Evolutionary conservation across 108 stramenopile species (phyloP).

Genomic region (Nitzschia sp.): DNA sequence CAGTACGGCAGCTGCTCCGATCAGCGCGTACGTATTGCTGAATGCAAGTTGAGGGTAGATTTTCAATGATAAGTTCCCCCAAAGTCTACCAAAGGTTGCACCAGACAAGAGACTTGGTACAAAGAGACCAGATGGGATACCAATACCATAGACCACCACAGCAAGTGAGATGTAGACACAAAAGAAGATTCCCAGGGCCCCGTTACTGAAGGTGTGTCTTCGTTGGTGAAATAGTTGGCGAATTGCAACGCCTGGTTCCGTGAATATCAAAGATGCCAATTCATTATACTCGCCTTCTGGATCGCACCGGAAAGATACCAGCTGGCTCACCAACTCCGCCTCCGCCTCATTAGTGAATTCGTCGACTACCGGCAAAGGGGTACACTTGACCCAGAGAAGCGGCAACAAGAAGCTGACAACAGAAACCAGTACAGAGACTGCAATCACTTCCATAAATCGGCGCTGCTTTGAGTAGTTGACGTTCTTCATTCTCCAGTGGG

Average conservation of each 20-base stretch:
- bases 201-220: conserved; percentile 37
- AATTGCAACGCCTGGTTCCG: conserved; percentile 47
- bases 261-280: conserved; percentile 75
- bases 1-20: conserved; percentile 79
- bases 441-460: conserved; percentile 44
- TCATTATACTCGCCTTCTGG: conserved; percentile 73
- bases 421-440: conserved; percentile 34
- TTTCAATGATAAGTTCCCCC: conserved; percentile 39
- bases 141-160: conserved; percentile 63
- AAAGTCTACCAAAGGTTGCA: conserved; percentile 51
- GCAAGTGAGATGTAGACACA: conserved; percentile 48
- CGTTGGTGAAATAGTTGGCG: conserved; percentile 50
- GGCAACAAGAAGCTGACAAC: conserved; percentile 35
- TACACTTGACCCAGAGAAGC: conserved; percentile 26
- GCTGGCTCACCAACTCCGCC: conserved; percentile 22
- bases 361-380: conserved; percentile 4
- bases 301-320: conserved; percentile 40
- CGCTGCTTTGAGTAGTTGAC: conserved; percentile 39
- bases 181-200: conserved; percentile 45
- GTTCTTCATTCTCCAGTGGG: conserved; percentile 44
- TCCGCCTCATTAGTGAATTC: conserved; percentile 20
- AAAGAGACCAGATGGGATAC: conserved; percentile 73
- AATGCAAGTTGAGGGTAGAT: conserved; percentile 44
- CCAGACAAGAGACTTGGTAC: conserved; percentile 59
- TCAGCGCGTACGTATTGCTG: conserved; percentile 74